Conservation (phyloP, 768 basidiomycete genomes). For the Amanita inopinata region DNA sequence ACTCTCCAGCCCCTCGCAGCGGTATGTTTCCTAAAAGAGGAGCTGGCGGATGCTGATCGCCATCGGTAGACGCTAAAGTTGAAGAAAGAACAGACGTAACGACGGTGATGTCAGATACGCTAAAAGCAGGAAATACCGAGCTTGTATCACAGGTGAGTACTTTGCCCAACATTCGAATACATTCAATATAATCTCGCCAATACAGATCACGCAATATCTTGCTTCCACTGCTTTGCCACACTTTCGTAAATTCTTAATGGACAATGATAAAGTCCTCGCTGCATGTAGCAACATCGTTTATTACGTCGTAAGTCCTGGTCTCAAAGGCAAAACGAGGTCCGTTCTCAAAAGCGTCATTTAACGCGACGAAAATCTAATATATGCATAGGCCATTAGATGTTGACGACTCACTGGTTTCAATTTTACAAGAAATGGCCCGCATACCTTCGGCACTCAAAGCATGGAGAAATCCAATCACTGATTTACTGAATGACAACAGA, state of each 20-base stretch:
- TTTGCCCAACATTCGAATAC: slow-evolving; percentile 9
- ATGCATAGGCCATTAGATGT: slow-evolving; percentile 63
- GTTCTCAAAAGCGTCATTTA: slow-evolving; percentile 10
- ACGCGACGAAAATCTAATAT: slow-evolving; percentile 3
- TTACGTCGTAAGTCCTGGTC: slow-evolving; percentile 70
- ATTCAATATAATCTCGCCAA: background rate
- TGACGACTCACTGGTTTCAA: slow-evolving; percentile 52
- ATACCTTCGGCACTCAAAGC: slow-evolving; percentile 71
- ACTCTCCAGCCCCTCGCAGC: slow-evolving; percentile 53
- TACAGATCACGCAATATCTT: slow-evolving; percentile 64
- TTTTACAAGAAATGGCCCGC: slow-evolving; percentile 70
- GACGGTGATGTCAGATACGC: slow-evolving; percentile 16
- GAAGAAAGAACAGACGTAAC: slow-evolving; percentile 20
- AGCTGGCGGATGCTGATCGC: background rate
- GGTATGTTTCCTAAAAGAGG: slow-evolving; percentile 25
- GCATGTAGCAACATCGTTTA: slow-evolving; percentile 78
- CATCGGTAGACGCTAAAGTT: slow-evolving; percentile 28
- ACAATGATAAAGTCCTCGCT: slow-evolving; percentile 74
- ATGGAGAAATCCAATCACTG: slow-evolving; percentile 74
- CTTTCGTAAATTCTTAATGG: slow-evolving; percentile 69
- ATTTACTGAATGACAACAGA: slow-evolving; percentile 76
- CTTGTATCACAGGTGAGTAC: background rate
- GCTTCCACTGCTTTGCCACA: slow-evolving; percentile 61
- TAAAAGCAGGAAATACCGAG: slow-evolving; percentile 29
- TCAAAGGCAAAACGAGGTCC: slow-evolving; percentile 71